Conservation (phyloP, 495 filamentous ascomycete species). For the Aspergillus baeticus region DNA sequence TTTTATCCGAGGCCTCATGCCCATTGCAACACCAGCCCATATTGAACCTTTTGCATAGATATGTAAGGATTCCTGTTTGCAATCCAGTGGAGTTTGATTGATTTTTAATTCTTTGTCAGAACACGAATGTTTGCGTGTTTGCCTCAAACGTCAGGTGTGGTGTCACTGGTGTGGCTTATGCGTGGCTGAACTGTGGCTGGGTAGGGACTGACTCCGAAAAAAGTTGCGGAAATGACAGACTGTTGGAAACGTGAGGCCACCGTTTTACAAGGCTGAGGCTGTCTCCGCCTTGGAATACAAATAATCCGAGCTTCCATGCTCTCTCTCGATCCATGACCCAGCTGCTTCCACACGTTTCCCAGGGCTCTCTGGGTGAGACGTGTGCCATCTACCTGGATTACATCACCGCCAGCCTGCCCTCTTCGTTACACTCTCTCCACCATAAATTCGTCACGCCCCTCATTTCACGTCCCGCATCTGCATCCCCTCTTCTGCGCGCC, state of each 20-base stretch:
- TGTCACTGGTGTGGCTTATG: neutral
- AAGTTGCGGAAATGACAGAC: neutral
- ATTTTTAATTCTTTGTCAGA: neutral
- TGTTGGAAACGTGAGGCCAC: neutral
- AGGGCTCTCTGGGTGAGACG: slow-evolving; percentile 49
- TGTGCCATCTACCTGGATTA: slow-evolving; percentile 51
- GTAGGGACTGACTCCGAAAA: neutral
- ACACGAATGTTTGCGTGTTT: no score
- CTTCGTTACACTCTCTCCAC: slow-evolving; percentile 11
- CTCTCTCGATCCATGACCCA: slow-evolving; percentile 35
- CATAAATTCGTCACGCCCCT: slow-evolving; percentile 25
- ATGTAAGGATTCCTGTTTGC: neutral
- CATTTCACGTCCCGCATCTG: slow-evolving; percentile 28
- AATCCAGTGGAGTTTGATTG: no score
- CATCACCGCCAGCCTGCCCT: slow-evolving; percentile 43
- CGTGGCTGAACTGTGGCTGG: slow-evolving; percentile 8
- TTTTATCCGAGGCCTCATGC: no score
- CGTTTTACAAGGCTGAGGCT: slow-evolving; percentile 1
- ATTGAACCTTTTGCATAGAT: no score
- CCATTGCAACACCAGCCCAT: no score
- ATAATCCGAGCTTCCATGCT: neutral
- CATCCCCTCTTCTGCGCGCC: slow-evolving; percentile 6
- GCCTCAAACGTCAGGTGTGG: neutral
- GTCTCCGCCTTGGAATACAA: neutral
- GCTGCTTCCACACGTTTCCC: slow-evolving; percentile 44